phyloP scores from a whole-genome alignment of 2,329 filamentous ascomycete genomes.

The Ophiobolus disseminans region DNA sequence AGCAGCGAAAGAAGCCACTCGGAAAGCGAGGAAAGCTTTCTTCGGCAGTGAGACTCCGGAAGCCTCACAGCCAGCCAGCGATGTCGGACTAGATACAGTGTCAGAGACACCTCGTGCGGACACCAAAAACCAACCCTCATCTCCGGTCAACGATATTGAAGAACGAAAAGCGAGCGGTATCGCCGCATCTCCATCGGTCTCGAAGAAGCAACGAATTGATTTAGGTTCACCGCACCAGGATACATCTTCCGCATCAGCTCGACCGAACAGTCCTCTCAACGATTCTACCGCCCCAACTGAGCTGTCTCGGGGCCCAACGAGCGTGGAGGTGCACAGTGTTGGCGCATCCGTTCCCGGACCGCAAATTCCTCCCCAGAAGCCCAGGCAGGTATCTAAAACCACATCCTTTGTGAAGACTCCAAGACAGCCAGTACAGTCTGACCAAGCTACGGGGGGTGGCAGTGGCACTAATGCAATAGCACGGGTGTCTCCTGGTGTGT shows the following conservation, averaged over 20 bases:
- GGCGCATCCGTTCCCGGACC: too few relatives aligned
- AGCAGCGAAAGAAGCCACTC: not conserved
- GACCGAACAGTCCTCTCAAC: too few relatives aligned
- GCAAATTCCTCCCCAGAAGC: too few relatives aligned
- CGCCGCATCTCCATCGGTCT: not conserved
- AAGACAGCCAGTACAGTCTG: not conserved
- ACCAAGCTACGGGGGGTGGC: not conserved
- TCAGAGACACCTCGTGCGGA: too few relatives aligned
- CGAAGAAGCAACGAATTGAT: slow-evolving; percentile 12
- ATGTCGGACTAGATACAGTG: not conserved
- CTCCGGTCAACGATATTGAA: not conserved
- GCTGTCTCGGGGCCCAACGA: too few relatives aligned
- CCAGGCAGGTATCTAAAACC: too few relatives aligned
- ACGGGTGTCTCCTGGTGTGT: slow-evolving; percentile 48
- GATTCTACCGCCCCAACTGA: not conserved
- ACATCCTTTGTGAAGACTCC: too few relatives aligned
- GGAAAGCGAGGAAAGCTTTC: slow-evolving; percentile 1
- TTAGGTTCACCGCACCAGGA: too few relatives aligned
- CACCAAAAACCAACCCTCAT: too few relatives aligned
- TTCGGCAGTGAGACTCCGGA: too few relatives aligned
- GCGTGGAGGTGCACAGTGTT: too few relatives aligned
- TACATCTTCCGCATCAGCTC: not conserved
- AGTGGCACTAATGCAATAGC: slow-evolving; percentile 27
- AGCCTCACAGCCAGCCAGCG: not conserved
- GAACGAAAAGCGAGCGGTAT: slow-evolving; percentile 10